Base-by-base conservation (phyloP, 2,329 filamentous ascomycete species). In the Escovopsis sp. region DNA sequence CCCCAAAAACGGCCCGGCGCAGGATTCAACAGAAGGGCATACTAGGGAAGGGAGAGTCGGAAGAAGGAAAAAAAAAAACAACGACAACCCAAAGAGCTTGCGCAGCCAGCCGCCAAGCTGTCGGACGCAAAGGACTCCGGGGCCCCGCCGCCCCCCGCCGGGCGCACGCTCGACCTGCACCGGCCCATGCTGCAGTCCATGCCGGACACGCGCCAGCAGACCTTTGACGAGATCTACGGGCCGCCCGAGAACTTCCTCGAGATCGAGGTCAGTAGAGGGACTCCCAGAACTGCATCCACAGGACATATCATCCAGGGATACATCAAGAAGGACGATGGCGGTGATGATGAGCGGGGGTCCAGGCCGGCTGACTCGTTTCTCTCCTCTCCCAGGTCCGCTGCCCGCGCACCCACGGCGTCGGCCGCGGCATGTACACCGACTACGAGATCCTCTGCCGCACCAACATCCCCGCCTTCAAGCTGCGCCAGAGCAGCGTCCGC, bases 381-480 rank as follows among this genome's bases (percentile, higher is more conserved):
- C n/a, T 28, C 12, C 18, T 6, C 18, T 2, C 40, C 45, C 62
- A 94, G 87, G 86, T 96, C 54, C 83, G 83, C 60, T 91, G 91
- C 62, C 91, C 91, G 32, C 82, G 87, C 66, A 94, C 88, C 26
- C 86, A 94, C 64, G 91, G 93, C 60, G 87, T 91, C 58, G 89
- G 88, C 50, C 85, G 91, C 53, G 77, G 79, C 68, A 94, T 94
- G 87, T 96, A 96, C 71, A 98, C 91, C 43, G 91, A 93, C 66
- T 98, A 96, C 72, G 88, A 96, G 65, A 95, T 98, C 59, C 75
- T 94, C 55, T 94, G 91, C 70, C 82, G 85, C 55, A 98, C 91
- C 66, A 98, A 98, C 68, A 98, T 98, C 59, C 91, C 91, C 45
- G 88, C 91, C 54, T 98, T 98, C 75, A 96, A 96, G 70, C 79